Base-by-base conservation (phyloP, 768 basidiomycete species). In the Rhodotorula toruloides region DNA sequence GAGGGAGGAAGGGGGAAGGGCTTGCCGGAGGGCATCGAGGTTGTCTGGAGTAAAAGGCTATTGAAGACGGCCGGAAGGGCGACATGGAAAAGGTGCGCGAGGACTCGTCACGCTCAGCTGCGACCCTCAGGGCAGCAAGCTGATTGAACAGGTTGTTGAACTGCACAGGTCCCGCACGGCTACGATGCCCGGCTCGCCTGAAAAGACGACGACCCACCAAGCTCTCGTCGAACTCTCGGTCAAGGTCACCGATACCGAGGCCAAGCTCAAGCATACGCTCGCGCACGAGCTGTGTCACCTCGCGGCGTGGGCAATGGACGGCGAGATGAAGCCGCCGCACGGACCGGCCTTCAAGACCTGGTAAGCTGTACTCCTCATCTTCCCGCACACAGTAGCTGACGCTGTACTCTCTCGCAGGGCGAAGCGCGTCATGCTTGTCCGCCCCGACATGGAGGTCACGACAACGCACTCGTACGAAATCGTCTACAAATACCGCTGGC, bases 231-330 rank as follows among this genome's bases (percentile, higher is more conserved):
- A 78, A 55, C 73, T 81, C 16, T 74, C 78, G 11, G 76, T 74
- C 31, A 80, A 81, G 62, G 79, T 81, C 6, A 74, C 77, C 44
- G 80, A 80, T 50, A 77, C 75, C 19, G 75, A 74, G 64, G 77
- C 77, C 34, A 77, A 79, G 68, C 75, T 81, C 11, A 72, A 76
- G 29, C 75, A 76, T 58, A 81, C 80, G 3, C 76, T 81, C 25
- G 76, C 79, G 39, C 80, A 81, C 59, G 80, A 81, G 71, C 76
- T 81, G 75, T 81, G 80, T 64, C 80, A 81, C 68, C 67, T 81
- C 32, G 79, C 80, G 3, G 74, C 76, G 4, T 81, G 79, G 79
- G 47, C 77, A 17, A 75, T 80, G 60, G 76, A 75, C 36, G 70
- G 75, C 29, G 79, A 79, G 56, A 74, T 74, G 43, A 77, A 78